Conservation (phyloP, 345 rosid genomes). For the Populus ilicifolia region DNA sequence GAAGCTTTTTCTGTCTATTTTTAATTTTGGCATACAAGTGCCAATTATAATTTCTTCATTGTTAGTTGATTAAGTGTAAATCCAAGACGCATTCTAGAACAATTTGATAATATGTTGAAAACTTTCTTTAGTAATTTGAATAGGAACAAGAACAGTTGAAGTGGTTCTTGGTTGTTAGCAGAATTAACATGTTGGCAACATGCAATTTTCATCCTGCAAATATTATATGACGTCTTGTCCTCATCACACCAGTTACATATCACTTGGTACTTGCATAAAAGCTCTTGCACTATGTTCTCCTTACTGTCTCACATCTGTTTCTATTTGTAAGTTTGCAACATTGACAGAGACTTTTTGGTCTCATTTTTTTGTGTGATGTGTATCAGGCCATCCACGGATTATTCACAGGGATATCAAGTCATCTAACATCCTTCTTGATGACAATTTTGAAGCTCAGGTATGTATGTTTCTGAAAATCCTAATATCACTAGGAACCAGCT, state of each 20-base stretch:
- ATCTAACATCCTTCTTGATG: conserved; percentile 84
- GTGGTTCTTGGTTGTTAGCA: neutral
- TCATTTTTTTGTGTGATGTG: neutral
- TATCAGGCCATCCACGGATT: conserved; percentile 93
- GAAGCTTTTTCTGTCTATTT: neutral
- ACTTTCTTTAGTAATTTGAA: conserved; percentile 2
- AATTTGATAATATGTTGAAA: neutral
- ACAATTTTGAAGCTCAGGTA: conserved; percentile 88
- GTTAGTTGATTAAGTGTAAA: conserved; percentile 4
- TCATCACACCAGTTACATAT: neutral
- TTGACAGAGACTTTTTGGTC: conserved; percentile 4
- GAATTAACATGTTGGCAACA: neutral
- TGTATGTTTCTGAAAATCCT: conserved; percentile 16
- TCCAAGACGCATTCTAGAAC: neutral
- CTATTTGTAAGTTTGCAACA: neutral
- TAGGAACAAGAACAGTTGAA: neutral
- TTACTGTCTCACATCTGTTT: neutral
- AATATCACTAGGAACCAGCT: conserved; percentile 1
- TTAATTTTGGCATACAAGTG: neutral
- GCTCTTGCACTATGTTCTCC: neutral
- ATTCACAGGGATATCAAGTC: conserved; percentile 98
- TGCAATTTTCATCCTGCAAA: neutral
- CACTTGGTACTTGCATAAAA: neutral
- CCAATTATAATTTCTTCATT: neutral
- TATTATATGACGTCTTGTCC: neutral